Conservation (phyloP, 2,329 filamentous ascomycete genomes). For the Calonectria pseudoreteaudii region DNA sequence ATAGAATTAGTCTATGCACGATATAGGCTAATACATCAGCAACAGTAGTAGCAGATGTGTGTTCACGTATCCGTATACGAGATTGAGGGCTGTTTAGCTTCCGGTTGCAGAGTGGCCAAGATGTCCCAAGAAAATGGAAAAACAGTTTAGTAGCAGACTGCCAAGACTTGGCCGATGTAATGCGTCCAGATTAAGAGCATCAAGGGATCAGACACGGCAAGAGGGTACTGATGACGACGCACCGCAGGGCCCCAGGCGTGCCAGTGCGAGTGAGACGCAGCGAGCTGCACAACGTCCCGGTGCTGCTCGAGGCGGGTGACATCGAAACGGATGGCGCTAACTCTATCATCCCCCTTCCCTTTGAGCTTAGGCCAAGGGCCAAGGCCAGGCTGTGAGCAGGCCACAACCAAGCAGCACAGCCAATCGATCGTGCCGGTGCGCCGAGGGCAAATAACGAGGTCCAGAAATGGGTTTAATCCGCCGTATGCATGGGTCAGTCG, state of each 20-base stretch:
- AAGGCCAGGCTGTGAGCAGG: slow-evolving; percentile 42
- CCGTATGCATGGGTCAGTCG: slow-evolving; percentile 42
- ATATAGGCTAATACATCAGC: slow-evolving; percentile 7
- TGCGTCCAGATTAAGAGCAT: slow-evolving; percentile 38
- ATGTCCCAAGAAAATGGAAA: slow-evolving; percentile 35
- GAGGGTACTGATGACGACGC: slow-evolving; percentile 64
- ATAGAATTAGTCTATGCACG: slow-evolving; percentile 44
- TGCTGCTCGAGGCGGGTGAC: slow-evolving; percentile 54
- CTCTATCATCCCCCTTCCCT: slow-evolving; percentile 50
- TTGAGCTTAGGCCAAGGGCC: not conserved
- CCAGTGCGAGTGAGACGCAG: slow-evolving; percentile 15
- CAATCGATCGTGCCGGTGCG: slow-evolving; percentile 59
- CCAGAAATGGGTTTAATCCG: slow-evolving; percentile 56
- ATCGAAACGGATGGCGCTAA: slow-evolving; percentile 55
- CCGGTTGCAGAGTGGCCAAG: not conserved
- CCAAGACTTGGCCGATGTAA: slow-evolving; percentile 46
- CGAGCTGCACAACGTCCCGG: slow-evolving; percentile 30
- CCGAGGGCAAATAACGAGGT: slow-evolving; percentile 60
- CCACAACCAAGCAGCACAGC: slow-evolving; percentile 57
- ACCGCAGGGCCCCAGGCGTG: slow-evolving; percentile 49
- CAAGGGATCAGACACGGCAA: slow-evolving; percentile 62
- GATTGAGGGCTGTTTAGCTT: not conserved
- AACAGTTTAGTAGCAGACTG: slow-evolving; percentile 35
- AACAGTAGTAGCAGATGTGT: not conserved
- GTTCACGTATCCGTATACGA: not conserved